Base-by-base conservation (phyloP, 2,329 filamentous ascomycete species). In the Laburnicola sp. region DNA sequence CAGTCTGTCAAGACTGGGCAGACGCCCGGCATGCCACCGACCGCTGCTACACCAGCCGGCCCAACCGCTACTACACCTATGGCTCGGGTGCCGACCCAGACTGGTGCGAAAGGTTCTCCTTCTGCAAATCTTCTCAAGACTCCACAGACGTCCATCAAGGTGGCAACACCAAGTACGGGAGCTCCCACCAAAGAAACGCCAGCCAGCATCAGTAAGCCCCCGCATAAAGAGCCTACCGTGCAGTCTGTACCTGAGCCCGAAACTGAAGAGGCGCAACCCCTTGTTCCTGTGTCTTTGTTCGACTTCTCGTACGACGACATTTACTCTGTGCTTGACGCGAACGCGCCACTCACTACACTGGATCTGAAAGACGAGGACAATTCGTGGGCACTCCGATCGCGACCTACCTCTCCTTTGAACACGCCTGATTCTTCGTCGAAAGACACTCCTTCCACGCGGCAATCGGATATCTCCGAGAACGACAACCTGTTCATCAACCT, bases 381-480 rank as follows among this genome's bases (percentile, higher is more conserved):
- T 16, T 58, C 69, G 0, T 72, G 69, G 69, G 59, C 56, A 2
- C 51, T 66, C 3, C 68, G 67, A n/a, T 70, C 67, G 11, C 63
- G 64, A 3, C 63, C 65, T 6, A 64, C 52, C 26, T 72, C 69
- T 4, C 69, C 69, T 3, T 61, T 62, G 2, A 59, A 62, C 21
- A 73, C 65, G 5, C 69, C 71, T 2, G 69, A 71, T 27, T 71
- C 70, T 9, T 68, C 68, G 0, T 60, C 66, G 25, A 73, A 75
- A 57, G 64, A 74, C 57, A 66, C 69, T 16, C 65, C 68, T 2
- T 69, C 65, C 4, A 74, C 71, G 25, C 64, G 66, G 23, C 69
- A 68, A 40, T 76, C 72, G 38, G 76, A 78, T 47, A 73, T 78
- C 22, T 73, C 67, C 21, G 71, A 75, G 56, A 71, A 71, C 48